Conservation (phyloP, 2,329 filamentous ascomycete genomes). For the Aureobasidium sp. region DNA sequence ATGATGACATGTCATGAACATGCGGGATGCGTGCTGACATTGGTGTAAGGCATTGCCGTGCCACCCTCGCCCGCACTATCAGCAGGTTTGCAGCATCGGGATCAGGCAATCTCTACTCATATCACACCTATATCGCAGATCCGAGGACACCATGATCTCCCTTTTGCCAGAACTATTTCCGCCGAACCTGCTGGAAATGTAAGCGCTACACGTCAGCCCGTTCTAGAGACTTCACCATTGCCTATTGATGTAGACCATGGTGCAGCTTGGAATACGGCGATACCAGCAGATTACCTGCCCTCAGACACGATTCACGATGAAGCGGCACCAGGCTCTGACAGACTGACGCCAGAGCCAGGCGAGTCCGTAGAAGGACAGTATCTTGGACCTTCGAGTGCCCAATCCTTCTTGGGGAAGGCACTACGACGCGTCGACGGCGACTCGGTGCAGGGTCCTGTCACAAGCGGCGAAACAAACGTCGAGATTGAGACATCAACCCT, state of each 20-base stretch:
- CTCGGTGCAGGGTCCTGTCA: background rate
- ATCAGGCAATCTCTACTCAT: background rate
- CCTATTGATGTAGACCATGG: too few relatives aligned
- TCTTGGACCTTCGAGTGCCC: conserved; percentile 7
- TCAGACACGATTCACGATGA: too few relatives aligned
- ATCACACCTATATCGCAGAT: background rate
- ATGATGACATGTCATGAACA: background rate
- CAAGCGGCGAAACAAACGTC: background rate
- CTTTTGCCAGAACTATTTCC: too few relatives aligned
- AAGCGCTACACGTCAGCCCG: too few relatives aligned
- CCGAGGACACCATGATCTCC: too few relatives aligned
- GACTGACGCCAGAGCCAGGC: background rate
- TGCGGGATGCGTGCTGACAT: background rate
- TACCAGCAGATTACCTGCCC: too few relatives aligned
- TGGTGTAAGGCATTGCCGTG: background rate
- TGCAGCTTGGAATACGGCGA: too few relatives aligned
- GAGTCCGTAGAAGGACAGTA: background rate
- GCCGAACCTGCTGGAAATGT: too few relatives aligned
- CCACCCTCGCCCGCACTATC: background rate
- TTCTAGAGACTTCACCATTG: too few relatives aligned
- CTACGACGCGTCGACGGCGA: background rate
- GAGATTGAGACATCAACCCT: conserved; percentile 45
- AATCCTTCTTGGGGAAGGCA: conserved; percentile 7
- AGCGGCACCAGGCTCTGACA: too few relatives aligned
- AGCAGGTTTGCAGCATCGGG: too few relatives aligned